Conservation (phyloP, 192 early-diverging fungal species). For the Backusella luteola region DNA sequence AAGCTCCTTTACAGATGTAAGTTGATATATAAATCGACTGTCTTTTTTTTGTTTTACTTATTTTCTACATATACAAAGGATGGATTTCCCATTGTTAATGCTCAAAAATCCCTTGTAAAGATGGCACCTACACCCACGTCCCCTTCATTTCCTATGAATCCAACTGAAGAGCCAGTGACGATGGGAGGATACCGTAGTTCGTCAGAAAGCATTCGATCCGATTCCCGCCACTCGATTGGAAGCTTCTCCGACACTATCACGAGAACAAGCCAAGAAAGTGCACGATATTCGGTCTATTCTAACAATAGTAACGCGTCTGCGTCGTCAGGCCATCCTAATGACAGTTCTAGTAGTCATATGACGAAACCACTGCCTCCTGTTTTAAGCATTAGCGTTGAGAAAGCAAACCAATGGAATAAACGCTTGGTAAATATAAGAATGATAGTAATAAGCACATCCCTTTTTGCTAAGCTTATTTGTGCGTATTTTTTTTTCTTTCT, state of each 20-base stretch:
- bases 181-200: not conserved
- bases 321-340: not conserved
- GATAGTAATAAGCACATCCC: not conserved
- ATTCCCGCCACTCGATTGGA: constrained; percentile 4
- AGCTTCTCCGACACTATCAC: not conserved
- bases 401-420: not conserved
- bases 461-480: not conserved
- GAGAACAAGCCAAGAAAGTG: constrained; percentile 4
- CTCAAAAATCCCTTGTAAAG: not conserved
- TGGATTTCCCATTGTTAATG: not conserved
- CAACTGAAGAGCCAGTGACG: not conserved
- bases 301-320: not conserved
- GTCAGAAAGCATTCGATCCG: constrained; percentile 1
- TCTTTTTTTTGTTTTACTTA: not conserved
- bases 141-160: not conserved
- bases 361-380: not conserved
- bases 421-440: not conserved
- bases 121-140: not conserved
- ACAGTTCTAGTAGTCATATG: not conserved
- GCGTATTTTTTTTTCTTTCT: not conserved
- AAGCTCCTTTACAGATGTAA: constrained; percentile 11
- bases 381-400: not conserved
- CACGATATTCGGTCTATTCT: not conserved
- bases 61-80: not conserved
- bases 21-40: not conserved